Evolutionary conservation across 2,329 filamentous ascomycete species (phyloP).

Genomic region (Fusarium continuum): DNA sequence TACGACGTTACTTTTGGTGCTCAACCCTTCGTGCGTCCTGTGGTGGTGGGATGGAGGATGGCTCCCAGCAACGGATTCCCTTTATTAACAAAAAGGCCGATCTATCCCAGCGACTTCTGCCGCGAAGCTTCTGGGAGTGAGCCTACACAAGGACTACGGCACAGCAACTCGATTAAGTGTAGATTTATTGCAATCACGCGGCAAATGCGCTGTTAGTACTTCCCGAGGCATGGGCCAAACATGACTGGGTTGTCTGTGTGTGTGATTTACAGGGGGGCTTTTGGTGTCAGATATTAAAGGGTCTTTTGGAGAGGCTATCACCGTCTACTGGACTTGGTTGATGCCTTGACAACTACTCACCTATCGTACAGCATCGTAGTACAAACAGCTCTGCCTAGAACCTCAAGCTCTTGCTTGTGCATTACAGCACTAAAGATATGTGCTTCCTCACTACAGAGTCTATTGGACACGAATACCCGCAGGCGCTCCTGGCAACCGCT

Average conservation of each 20-base stretch:
- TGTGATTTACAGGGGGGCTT: slow-evolving; percentile 21
- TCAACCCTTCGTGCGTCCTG: slow-evolving; percentile 38
- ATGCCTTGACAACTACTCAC: not conserved
- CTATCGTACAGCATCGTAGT: not conserved
- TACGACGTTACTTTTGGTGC: slow-evolving; percentile 29
- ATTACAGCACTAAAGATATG: not conserved
- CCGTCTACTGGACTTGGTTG: not conserved
- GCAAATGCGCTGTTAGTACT: slow-evolving; percentile 25
- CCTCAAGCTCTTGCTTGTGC: slow-evolving; percentile 4
- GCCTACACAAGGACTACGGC: slow-evolving; percentile 15
- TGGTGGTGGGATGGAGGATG: slow-evolving; percentile 36
- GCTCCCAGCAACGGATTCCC: not conserved
- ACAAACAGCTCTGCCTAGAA: slow-evolving; percentile 1
- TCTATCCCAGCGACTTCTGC: slow-evolving; percentile 2
- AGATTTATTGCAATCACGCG: slow-evolving; percentile 25
- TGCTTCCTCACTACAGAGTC: slow-evolving; percentile 7
- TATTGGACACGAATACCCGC: slow-evolving; percentile 13
- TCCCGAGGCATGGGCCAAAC: slow-evolving; percentile 29
- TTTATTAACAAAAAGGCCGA: slow-evolving; percentile 5
- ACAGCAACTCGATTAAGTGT: slow-evolving; percentile 5
- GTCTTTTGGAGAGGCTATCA: slow-evolving; percentile 16
- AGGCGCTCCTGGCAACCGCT: slow-evolving; percentile 23
- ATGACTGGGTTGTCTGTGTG: slow-evolving; percentile 1
- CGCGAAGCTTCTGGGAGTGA: slow-evolving; percentile 6
- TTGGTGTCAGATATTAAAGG: slow-evolving; percentile 32